A percentile compares a stretch with the other conserved stretches of the same genome.
Conservation (phyloP, 805 yeast species). For the Cyberlindnera americana region DNA sequence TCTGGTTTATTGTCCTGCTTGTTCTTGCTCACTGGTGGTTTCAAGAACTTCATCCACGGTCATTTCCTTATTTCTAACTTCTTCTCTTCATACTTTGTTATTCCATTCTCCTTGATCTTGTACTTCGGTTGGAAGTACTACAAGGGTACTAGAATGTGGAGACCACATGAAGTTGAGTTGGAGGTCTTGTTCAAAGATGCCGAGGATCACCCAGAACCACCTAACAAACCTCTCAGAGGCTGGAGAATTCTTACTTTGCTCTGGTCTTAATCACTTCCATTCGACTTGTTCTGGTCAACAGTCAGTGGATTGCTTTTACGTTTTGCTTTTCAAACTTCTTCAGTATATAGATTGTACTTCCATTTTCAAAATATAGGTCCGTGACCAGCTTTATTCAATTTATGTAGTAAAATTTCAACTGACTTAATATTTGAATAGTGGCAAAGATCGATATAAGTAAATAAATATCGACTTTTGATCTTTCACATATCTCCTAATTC, state of each 20-base stretch:
- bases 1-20: slow-evolving; percentile 28
- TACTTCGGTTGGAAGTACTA: slow-evolving; percentile 33
- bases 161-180: slow-evolving; percentile 41
- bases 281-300: slow-evolving; percentile 32
- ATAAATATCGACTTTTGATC: too few species aligned
- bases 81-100: slow-evolving; percentile 20
- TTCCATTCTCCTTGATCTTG: slow-evolving; percentile 31
- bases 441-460: too few species aligned
- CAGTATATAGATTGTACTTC: background rate
- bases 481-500: too few species aligned
- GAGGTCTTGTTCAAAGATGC: slow-evolving; percentile 31
- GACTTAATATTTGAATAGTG: too few species aligned
- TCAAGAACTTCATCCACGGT: slow-evolving; percentile 32
- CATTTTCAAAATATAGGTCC: background rate
- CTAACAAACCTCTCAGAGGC: slow-evolving; percentile 16
- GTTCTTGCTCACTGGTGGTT: slow-evolving; percentile 36
- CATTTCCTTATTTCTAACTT: slow-evolving; percentile 22
- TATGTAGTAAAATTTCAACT: background rate
- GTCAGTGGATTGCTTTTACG: slow-evolving; percentile 17
- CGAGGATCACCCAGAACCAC: slow-evolving; percentile 31
- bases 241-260: slow-evolving; percentile 20
- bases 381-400: background rate
- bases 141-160: slow-evolving; percentile 32
- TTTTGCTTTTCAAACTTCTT: background rate
- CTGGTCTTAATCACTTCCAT: slow-evolving; percentile 17